Base-by-base conservation (phyloP, 805 yeast genomes). In the Candida manassasensis region DNA sequence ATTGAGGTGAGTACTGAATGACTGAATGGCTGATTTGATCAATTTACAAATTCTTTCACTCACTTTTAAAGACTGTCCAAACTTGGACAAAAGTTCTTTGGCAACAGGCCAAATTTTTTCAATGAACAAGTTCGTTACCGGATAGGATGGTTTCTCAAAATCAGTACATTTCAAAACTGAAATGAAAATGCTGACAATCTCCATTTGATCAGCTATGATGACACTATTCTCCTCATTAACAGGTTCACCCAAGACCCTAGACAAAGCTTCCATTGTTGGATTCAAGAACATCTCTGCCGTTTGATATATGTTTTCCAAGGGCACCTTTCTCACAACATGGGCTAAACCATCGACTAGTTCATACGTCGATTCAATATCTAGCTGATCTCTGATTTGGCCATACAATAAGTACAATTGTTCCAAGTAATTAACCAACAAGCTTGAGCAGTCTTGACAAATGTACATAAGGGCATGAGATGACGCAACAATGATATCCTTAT, bases 381-480 rank as follows among this genome's bases (percentile, higher is more conserved):
- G 61, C 19, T 66, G 53, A 24, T 65, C 63, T 33, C 67, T 65
- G 6, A 73, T 65, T 35, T 63, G 65, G 34, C 75, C 73, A 59
- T 87, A 90, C 41, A 93, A 79, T 43, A 75, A 69, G 47, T 81
- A 78, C 38, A 93, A 67, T 55, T 87, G 95, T 36, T 79, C 86
- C 45, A 87, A 63, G 53, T 74, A 85, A 31, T 73, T 72, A 13
- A 79, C 73, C 45, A 93, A 63, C 11, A 79, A 65, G 9, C 57
- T 50, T 0, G 89, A 74, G 51, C 98, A 93, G 59, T 94, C 98
- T 51, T 85, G 84, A 62, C 97, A 89, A 52, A 93, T 86, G 53
- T 79, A 90, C 89, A 87, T 86, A 49, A 93, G 70, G 0, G 99
- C 94, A 58, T 85, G 89, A 0, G 97, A 82, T 0, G 97, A 86